Percentiles rank a stretch among this genome's conserved stretches.
Conservation (phyloP, 495 filamentous ascomycete genomes). For the Choiromyces venosus region DNA sequence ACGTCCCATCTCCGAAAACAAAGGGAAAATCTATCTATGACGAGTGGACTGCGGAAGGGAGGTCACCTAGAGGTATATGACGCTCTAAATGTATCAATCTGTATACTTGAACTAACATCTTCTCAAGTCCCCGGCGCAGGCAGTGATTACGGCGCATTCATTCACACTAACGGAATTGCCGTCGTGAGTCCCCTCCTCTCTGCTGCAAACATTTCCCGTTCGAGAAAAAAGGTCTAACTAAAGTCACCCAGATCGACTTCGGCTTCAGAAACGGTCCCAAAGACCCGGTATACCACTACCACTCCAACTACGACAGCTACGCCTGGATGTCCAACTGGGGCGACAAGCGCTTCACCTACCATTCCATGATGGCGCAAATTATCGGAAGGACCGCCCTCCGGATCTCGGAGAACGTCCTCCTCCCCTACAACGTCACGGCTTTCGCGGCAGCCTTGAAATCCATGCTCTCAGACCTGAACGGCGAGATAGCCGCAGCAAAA, state of each 20-base stretch:
- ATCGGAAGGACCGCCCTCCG: slow-evolving; percentile 49
- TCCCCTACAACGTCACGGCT: slow-evolving; percentile 43
- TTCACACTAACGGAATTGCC: slow-evolving; percentile 59
- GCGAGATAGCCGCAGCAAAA: background rate
- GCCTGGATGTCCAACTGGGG: slow-evolving; percentile 69
- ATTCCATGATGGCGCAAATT: slow-evolving; percentile 56
- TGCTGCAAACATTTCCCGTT: background rate
- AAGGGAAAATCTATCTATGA: slow-evolving; percentile 44
- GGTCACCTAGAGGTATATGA: background rate
- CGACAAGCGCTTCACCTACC: slow-evolving; percentile 58
- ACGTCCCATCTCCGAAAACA: slow-evolving; percentile 72
- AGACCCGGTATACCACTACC: slow-evolving; percentile 65
- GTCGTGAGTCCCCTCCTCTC: slow-evolving; percentile 43
- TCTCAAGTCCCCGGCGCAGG: slow-evolving; percentile 52
- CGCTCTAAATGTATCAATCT: background rate
- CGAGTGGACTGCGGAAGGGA: slow-evolving; percentile 46
- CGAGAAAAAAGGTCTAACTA: background rate
- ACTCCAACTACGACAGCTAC: slow-evolving; percentile 72
- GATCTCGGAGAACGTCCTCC: slow-evolving; percentile 38
- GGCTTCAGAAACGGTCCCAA: slow-evolving; percentile 49
- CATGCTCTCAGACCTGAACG: background rate
- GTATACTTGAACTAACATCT: too few species aligned
- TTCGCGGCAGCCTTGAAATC: slow-evolving; percentile 30
- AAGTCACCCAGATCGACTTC: slow-evolving; percentile 46
- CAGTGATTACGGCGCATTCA: slow-evolving; percentile 68